A percentile compares a stretch with the other conserved stretches of the same genome.
Evolutionary conservation across 805 yeast genomes (phyloP).

Genomic region (Ogataea pini): DNA sequence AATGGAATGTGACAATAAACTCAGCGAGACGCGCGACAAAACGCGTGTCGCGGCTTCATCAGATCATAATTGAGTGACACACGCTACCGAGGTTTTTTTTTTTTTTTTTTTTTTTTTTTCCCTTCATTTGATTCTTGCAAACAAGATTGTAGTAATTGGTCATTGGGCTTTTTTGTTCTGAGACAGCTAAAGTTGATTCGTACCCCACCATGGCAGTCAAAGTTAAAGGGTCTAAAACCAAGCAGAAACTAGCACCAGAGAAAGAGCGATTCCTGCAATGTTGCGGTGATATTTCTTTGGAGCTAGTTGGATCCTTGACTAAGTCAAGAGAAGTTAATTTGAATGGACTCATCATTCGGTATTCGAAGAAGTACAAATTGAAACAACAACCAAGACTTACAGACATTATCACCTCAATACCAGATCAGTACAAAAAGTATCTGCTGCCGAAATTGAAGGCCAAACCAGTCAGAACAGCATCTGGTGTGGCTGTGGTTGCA

Average conservation of each 20-base stretch:
- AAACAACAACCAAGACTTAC: constrained; percentile 92
- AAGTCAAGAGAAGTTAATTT: constrained; percentile 78
- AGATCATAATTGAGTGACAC: neutral
- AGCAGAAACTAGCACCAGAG: constrained; percentile 80
- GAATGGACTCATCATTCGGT: constrained; percentile 83
- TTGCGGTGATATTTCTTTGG: constrained; percentile 88
- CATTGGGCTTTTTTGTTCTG: no score
- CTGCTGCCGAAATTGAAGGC: constrained; percentile 92
- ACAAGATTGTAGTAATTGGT: constrained; percentile 10
- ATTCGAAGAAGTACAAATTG: constrained; percentile 86
- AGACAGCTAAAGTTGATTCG: no score
- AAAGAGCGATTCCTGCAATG: constrained; percentile 91
- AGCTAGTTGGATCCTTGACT: constrained; percentile 75
- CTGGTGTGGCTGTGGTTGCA: constrained; percentile 98
- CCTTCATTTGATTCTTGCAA: constrained; percentile 7
- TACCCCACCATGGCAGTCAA: constrained; percentile 29
- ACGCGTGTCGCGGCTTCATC: neutral
- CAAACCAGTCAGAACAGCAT: constrained; percentile 98
- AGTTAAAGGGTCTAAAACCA: constrained; percentile 39
- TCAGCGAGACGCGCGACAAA: neutral
- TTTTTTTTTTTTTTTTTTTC: constrained; percentile 8
- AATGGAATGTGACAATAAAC: neutral
- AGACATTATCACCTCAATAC: constrained; percentile 91
- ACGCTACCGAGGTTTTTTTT: neutral
- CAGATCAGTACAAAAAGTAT: constrained; percentile 92